Conservation (phyloP, 169 alveolate species). For the Cryptosporidium ryanae region DNA sequence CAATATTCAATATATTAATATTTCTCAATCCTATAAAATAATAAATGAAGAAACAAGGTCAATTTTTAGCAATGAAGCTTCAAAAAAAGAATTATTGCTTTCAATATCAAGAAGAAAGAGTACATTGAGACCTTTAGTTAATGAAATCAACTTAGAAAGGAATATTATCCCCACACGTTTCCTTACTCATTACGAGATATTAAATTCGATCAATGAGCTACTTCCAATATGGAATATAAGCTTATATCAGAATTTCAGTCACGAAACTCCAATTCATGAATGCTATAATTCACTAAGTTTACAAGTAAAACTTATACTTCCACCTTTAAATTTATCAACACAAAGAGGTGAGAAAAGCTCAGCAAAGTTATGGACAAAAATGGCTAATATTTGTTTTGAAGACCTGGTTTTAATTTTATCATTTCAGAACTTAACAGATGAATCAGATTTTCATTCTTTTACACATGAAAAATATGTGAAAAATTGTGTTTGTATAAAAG, state of each 20-base stretch:
- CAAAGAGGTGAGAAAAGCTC: background rate
- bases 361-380: conserved; percentile 12
- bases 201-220: conserved; percentile 18
- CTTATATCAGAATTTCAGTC: background rate
- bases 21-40: conserved; percentile 40
- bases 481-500: background rate
- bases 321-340: conserved; percentile 6
- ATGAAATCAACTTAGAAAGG: background rate
- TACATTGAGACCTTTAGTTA: conserved; percentile 44
- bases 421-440: background rate
- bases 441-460: background rate
- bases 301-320: conserved; percentile 10
- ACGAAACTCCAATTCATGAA: background rate
- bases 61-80: conserved; percentile 40
- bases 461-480: background rate
- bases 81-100: conserved; percentile 35
- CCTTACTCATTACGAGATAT: conserved; percentile 1
- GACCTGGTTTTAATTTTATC: conserved; percentile 2
- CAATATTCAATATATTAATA: conserved; percentile 60
- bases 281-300: background rate
- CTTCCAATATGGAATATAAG: conserved; percentile 59
- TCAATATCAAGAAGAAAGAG: conserved; percentile 16
- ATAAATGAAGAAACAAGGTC: background rate
- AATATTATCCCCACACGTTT: background rate
- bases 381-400: background rate